Conservation (phyloP, 345 rosid genomes). For the Dimocarpus longan region DNA sequence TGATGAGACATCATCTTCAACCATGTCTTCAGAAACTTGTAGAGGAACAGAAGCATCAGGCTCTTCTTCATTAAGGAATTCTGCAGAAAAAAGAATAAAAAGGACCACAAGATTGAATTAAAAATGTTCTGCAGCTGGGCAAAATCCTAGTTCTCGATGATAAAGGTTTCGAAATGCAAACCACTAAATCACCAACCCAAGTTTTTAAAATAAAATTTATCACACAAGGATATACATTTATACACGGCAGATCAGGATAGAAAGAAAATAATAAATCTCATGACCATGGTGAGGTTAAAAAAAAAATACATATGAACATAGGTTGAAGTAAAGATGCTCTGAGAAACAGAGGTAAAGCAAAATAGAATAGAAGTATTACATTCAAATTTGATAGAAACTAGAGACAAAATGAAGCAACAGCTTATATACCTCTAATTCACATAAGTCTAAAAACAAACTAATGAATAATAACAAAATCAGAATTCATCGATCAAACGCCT, state of each 20-base stretch:
- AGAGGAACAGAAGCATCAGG: conserved; percentile 54
- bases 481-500: neutral
- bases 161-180: neutral
- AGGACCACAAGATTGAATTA: conserved; percentile 5
- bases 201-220: neutral
- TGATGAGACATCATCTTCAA: conserved; percentile 83
- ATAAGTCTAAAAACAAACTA: neutral
- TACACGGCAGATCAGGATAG: neutral
- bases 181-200: neutral
- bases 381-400: neutral
- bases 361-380: neutral
- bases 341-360: neutral
- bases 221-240: neutral
- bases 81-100: conserved; percentile 33
- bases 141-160: neutral
- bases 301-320: neutral
- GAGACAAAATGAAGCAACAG: neutral
- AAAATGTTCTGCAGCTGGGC: neutral
- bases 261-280: neutral
- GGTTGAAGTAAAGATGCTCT: neutral
- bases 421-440: neutral
- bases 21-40: conserved; percentile 68
- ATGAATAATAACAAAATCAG: neutral
- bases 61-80: conserved; percentile 62
- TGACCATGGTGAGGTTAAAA: neutral